Percentiles rank a stretch among this genome's conserved stretches.
Evolutionary conservation across 2,329 filamentous ascomycete genomes (phyloP).

Genomic region (Diaporthe aspalathi): DNA sequence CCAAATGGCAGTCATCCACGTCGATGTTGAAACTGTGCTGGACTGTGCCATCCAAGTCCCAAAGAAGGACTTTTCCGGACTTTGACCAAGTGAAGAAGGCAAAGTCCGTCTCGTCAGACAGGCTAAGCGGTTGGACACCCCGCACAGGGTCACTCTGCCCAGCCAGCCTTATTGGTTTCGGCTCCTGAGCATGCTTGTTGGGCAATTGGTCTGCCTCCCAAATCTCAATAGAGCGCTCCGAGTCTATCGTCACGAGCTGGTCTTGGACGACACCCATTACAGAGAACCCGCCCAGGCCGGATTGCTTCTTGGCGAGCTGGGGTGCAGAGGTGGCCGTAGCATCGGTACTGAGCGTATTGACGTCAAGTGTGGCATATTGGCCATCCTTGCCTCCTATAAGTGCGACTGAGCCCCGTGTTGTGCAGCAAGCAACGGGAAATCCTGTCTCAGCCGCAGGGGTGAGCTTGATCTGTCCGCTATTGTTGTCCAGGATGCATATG

Average conservation of each 20-base stretch:
- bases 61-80: slow-evolving; percentile 83
- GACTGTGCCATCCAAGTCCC: slow-evolving; percentile 79
- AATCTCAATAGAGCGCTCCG: slow-evolving; percentile 79
- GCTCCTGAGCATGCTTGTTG: slow-evolving; percentile 51
- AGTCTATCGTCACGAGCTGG: slow-evolving; percentile 80
- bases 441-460: slow-evolving; percentile 73
- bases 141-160: slow-evolving; percentile 74
- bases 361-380: slow-evolving; percentile 64
- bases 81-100: slow-evolving; percentile 92
- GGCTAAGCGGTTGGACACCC: slow-evolving; percentile 76
- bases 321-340: background rate
- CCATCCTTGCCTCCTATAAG: slow-evolving; percentile 78
- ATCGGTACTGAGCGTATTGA: slow-evolving; percentile 54
- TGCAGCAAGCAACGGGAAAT: slow-evolving; percentile 76
- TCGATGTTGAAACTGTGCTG: slow-evolving; percentile 73
- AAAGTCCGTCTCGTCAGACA: slow-evolving; percentile 70
- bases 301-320: background rate
- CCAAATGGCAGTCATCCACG: slow-evolving; percentile 70
- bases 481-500: slow-evolving; percentile 88
- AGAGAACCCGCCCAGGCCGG: slow-evolving; percentile 59
- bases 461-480: slow-evolving; percentile 77
- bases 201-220: slow-evolving; percentile 62
- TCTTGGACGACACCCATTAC: slow-evolving; percentile 76
- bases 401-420: slow-evolving; percentile 67
- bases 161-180: slow-evolving; percentile 66